Base-by-base conservation (phyloP, 805 yeast species). In the Metschnikowia picachoensis region DNA sequence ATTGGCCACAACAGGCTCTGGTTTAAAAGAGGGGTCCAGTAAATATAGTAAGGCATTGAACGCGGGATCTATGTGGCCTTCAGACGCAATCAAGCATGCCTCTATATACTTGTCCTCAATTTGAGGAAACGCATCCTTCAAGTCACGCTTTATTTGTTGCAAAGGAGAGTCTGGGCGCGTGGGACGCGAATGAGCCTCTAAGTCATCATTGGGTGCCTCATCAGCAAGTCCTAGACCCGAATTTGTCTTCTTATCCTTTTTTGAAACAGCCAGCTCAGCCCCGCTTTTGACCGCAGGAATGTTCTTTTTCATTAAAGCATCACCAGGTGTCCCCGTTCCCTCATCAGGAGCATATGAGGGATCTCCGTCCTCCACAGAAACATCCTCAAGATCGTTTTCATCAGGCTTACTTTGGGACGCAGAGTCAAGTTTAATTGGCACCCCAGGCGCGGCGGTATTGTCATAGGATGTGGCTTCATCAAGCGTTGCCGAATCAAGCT, bases 101-200 rank as follows among this genome's bases (percentile, higher is more conserved):
- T 82, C 80, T 51, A 88, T 73, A 56, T 82, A 78, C 50, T 81
- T 78, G 29, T 78, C 85, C 35, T 89, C 96, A 20, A 82, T 66
- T 14, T 72, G 68, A 1, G 99, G 98, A 64, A 92, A 92, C 0
- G 97, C 97, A 17, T 88, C 96, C 56, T 76, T 73, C 51, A 92
- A 73, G 35, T 87, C 83, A 41, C 76, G 70, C 50, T 74, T 68
- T 31, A 83, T 74, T 55, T 73, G 71, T 28, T 78, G 68, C 34
- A 73, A 68, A 17, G 88, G 85, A 5, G 86, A 77, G 28, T 75
- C 64, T 8, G 94, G 94, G 55, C 92, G 74, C 17, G 69, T 64
- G 1, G 76, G 76, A 31, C 59, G 66, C 12, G 71, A 63, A 3
- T 76, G 76, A 2, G 65, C 66, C 3, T 43, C 50, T 16, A 46